phyloP scores from a whole-genome alignment of 495 filamentous ascomycete genomes.

The Penicillium coprophilum region DNA sequence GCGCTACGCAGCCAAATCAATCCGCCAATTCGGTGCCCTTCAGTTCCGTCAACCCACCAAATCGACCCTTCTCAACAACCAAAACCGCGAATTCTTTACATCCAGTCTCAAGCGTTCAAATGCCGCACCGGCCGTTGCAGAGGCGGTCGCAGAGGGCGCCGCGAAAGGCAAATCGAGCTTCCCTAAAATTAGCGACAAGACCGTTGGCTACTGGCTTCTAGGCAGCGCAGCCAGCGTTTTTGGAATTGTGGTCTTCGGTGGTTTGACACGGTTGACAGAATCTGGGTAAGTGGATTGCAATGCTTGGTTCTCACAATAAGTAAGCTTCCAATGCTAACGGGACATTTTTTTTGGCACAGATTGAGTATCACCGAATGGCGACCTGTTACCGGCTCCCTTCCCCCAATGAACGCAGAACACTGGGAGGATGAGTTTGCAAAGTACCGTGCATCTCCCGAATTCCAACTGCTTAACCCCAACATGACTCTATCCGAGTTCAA shows the following conservation, averaged over 20 bases:
- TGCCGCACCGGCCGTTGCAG: conserved; percentile 25
- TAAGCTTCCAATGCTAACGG: conserved; percentile 20
- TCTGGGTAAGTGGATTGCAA: conserved; percentile 66
- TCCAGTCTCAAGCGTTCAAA: conserved; percentile 27
- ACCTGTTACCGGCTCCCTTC: conserved; percentile 90
- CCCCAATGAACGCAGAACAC: conserved; percentile 69
- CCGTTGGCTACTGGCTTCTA: conserved; percentile 88
- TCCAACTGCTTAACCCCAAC: conserved; percentile 80
- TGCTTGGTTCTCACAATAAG: neutral
- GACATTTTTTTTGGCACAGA: conserved; percentile 43
- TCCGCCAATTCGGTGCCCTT: conserved; percentile 35
- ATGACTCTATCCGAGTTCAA: conserved; percentile 95
- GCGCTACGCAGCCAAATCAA: conserved; percentile 34
- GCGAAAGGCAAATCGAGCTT: conserved; percentile 52
- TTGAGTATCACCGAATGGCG: conserved; percentile 99
- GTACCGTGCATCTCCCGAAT: conserved; percentile 89
- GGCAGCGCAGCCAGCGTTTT: conserved; percentile 91
- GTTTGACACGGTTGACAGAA: conserved; percentile 89
- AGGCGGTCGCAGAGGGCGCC: conserved; percentile 23
- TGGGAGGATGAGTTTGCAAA: conserved; percentile 93
- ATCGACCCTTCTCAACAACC: conserved; percentile 27
- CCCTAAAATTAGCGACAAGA: conserved; percentile 68
- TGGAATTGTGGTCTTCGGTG: conserved; percentile 94
- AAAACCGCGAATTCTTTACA: conserved; percentile 36
- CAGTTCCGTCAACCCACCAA: conserved; percentile 31